phyloP scores from a whole-genome alignment of 148 eudicot genomes.

The Rhododendron henanense region DNA sequence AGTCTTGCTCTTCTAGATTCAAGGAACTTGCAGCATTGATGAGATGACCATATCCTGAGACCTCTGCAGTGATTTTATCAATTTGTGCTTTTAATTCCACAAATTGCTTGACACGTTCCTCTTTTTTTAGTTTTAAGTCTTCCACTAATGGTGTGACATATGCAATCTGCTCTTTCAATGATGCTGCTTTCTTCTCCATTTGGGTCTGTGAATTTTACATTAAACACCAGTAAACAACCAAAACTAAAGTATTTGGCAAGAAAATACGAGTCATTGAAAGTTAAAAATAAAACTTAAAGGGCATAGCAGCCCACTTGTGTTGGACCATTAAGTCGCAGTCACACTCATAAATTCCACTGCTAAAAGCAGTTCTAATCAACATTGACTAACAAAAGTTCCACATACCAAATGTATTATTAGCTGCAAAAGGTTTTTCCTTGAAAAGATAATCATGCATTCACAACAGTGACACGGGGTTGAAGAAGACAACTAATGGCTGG shows the following conservation, averaged over 20 bases:
- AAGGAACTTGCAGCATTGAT: conserved; percentile 27
- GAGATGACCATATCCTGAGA: conserved; percentile 45
- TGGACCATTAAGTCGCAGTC: not conserved
- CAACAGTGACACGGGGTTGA: not conserved
- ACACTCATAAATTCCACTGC: not conserved
- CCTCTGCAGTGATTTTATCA: conserved; percentile 44
- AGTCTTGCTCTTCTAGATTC: conserved; percentile 45
- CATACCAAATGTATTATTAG: not conserved
- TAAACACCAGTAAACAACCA: not conserved
- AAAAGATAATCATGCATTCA: not conserved
- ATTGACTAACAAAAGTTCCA: not conserved
- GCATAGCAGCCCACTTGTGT: not conserved
- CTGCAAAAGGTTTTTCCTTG: not conserved
- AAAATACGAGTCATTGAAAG: not conserved
- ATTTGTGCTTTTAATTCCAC: conserved; percentile 53
- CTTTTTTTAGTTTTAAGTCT: conserved; percentile 45
- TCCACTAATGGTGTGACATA: conserved; percentile 46
- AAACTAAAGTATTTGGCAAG: not conserved
- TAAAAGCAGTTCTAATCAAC: not conserved
- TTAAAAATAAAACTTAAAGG: not conserved
- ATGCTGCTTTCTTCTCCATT: conserved; percentile 30
- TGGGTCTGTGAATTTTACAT: conserved; percentile 28
- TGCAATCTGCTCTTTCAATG: conserved; percentile 60
- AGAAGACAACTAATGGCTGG: not conserved
- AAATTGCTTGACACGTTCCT: conserved; percentile 56